phyloP scores from a whole-genome alignment of 2,329 filamentous ascomycete genomes.

The Cercospora sojina region DNA sequence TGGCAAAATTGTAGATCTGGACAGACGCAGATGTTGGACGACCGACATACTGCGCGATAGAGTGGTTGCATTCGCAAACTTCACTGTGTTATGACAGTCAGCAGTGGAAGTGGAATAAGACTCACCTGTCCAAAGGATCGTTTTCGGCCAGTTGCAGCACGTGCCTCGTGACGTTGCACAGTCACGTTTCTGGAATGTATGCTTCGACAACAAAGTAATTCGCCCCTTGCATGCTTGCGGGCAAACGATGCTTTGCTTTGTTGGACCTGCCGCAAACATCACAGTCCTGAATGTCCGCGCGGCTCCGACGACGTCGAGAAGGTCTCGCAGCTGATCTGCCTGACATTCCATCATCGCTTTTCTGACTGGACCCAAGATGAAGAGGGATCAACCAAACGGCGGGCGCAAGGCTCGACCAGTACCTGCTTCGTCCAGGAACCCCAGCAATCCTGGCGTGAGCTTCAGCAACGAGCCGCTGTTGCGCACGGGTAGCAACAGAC shows the following conservation, averaged over 20 bases:
- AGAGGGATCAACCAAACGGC: not conserved
- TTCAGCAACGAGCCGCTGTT: not conserved
- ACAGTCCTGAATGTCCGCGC: not conserved
- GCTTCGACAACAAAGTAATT: not conserved
- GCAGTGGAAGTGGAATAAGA: not conserved
- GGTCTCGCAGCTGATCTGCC: not conserved
- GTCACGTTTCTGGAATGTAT: constrained; percentile 2
- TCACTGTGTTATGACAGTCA: not conserved
- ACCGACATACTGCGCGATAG: not conserved
- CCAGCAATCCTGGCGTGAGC: not conserved
- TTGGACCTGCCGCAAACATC: not conserved
- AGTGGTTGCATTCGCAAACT: not conserved
- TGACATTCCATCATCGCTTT: not conserved
- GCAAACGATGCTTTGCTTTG: constrained; percentile 7
- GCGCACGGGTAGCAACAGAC: not conserved
- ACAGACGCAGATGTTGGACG: not conserved
- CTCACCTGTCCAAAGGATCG: not conserved
- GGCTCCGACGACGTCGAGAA: not conserved
- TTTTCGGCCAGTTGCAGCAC: not conserved
- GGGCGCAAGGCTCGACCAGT: not conserved
- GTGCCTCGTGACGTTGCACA: not conserved
- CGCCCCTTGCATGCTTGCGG: constrained; percentile 3
- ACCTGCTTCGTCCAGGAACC: not conserved
- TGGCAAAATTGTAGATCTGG: not conserved
- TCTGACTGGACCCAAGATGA: not conserved